Base-by-base conservation (phyloP, 148 eudicot species). In the Silene uniflora region DNA sequence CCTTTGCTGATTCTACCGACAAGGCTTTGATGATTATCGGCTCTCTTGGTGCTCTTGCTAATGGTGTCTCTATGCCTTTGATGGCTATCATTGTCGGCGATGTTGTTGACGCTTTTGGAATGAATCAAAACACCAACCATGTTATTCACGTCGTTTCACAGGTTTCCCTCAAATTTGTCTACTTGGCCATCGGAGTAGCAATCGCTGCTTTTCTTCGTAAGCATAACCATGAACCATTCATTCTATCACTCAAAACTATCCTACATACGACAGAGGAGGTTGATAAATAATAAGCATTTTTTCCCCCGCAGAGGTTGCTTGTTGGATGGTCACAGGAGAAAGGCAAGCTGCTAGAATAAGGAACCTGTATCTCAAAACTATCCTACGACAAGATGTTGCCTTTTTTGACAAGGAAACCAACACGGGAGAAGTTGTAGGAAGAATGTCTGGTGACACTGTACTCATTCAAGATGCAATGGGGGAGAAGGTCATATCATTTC, bases 311-410 rank as follows among this genome's bases (percentile, higher is more conserved):
- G 91, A 90, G 90, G 94, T 90, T 75, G 74, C 87, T 62, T 82
- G 87, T 67, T 90, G 94, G 94, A 88, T 90, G 94, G 85, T 88
- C 75, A 86, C 94, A 6, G 94, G 94, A 67, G 94, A 90, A 75
- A 85, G 90, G 74, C 94, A 90, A 55, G 91, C 93, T 49, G 86
- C 91, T 59, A 72, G 91, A 42, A 86, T 90, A 47, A 82, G 91
- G 62, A 86, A 80, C 42, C 79, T 90, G 52, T 90, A 90, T 79
- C 63, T 90, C 69, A 86, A 80, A 81, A 81, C 88, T 24, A 90
- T 90, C 21, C 78, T 90, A 21, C 79, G 91, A 70, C 94, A 90
- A 84, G 94, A 90, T 74, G 75, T 90, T 49, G 77, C 86, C 4
- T 90, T 90, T 82, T 90, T 88, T 60, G 94, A 90, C 77, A 87